These are phyloP conservation scores for Erodium chrysanthum DNA, from an alignment of 441 rosid species.

Conservation along the genomic window DNA sequence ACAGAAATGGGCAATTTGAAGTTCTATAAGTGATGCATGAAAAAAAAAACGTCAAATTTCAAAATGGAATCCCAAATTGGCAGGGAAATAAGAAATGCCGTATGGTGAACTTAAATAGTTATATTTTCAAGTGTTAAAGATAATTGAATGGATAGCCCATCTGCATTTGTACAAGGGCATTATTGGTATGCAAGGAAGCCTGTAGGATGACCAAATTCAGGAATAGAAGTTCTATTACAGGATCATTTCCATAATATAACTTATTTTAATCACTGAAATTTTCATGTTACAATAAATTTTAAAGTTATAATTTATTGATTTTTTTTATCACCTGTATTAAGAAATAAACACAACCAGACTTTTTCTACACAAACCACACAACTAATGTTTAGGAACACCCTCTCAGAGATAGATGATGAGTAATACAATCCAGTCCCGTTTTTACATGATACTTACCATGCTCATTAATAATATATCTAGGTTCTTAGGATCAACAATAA, in stretches of 20 bases:
- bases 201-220: not conserved
- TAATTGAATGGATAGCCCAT: constrained; percentile 6
- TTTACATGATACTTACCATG: not conserved
- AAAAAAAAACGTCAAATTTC: constrained; percentile 1
- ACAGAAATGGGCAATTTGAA: constrained; percentile 14
- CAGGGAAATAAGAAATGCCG: not conserved
- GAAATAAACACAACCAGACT: not conserved
- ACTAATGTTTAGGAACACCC: not conserved
- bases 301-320: not conserved
- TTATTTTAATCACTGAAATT: not conserved
- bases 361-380: not conserved
- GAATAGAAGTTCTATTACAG: not conserved
- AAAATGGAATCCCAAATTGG: constrained; percentile 10
- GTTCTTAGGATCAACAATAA: not conserved
- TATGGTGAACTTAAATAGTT: not conserved
- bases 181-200: not conserved
- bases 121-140: not conserved
- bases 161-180: not conserved
- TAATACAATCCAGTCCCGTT: not conserved
- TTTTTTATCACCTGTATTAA: not conserved
- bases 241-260: not conserved
- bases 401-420: not conserved
- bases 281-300: not conserved
- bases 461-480: not conserved
- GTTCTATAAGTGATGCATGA: not conserved